Evolutionary conservation across 2,329 filamentous ascomycete genomes (phyloP), one percentile per base, ranked within the genome.

Genomic region (Penicillium sp.): DNA sequence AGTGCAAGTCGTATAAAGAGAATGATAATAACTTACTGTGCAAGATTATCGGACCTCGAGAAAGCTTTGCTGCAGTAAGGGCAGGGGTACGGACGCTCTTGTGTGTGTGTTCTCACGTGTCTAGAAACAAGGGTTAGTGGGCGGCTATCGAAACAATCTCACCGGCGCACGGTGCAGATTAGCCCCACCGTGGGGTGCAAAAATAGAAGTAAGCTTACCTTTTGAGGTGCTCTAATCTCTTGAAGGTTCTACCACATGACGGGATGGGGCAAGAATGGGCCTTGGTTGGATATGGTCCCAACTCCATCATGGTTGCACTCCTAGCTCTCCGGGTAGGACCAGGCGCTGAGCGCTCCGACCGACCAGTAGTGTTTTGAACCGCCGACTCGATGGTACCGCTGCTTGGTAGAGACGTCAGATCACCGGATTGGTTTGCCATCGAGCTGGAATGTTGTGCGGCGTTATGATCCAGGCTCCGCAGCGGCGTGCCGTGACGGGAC

Each of bases 251-350:
- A 52, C 94, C 94, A 74, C 94, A 99, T 53, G 93, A 95, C 28
- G 94, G 94, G 69, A 99, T 99, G n/a, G 94, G 94, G 80, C 94
- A 99, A 2, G 93, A 97, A 77, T 99, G 94, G 38, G 92, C 96
- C 77, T 99, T 99, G 72, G 96, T 91, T 49, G 94, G 91, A 73
- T 97, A 97, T 14, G 95, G 94, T 31, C 91, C 91, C 61, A 97
- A 84, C 75, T 99, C 94, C 88, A 95, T 95, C 75, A 95, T 89
- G 4, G 94, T 97, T 50, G 94, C 93, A 64, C 92, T 97, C 63
- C 93, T 88, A 61, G 94, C 94, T 68, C 94, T 86, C 67, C 94
- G 89, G 67, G 94, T 88, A 56, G 91, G 90, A 57, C 88, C 90
- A 59, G 87, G 86, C 70, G 56, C 66, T 40, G 64, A 66, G 36